Base-by-base conservation (phyloP, 768 basidiomycete genomes). In the Fibroporia radiculosa region DNA sequence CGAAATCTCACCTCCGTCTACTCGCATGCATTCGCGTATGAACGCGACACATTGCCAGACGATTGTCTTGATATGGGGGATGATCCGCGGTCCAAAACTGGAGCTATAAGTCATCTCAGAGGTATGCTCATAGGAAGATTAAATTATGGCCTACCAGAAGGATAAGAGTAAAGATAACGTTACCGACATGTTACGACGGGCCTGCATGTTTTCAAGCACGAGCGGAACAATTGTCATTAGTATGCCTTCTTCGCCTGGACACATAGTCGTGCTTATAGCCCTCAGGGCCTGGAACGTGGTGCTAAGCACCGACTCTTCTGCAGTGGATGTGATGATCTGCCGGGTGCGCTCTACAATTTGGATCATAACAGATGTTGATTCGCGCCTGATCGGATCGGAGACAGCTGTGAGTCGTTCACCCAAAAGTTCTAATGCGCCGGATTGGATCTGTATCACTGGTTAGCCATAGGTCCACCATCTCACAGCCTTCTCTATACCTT, bases 61-160 rank as follows among this genome's bases (percentile, higher is more conserved):
- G 36, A 93, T 75, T 12, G 78, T 72, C 42, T 78, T 78, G 65
- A 96, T 83, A 63, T 79, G 74, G 4, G 95, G 91, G 40, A 99
- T 91, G 40, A 92, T 72, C 0, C 95, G 82, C 10, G 93, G 90
- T 0, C 89, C 91, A 18, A 97, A 74, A 36, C 82, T 80, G 16
- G 70, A 60, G 16, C 91, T 95, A 19, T 13, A 13, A 48, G n/a
- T n/a, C n/a, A n/a, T n/a, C n/a, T n/a, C n/a, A n/a, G n/a, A n/a
- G n/a, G n/a, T n/a, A n/a, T n/a, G n/a, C n/a, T n/a, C n/a, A n/a
- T n/a, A n/a, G n/a, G n/a, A n/a, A n/a, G n/a, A n/a, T n/a, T n/a
- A n/a, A n/a, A n/a, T n/a, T n/a, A n/a, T n/a, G n/a, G 71, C 75
- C 25, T 58, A 91, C 84, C 77, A 68, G 45, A 92, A 69, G 26